Evolutionary conservation across 805 yeast species (phyloP).

Genomic region (Pichia membranifaciens): DNA sequence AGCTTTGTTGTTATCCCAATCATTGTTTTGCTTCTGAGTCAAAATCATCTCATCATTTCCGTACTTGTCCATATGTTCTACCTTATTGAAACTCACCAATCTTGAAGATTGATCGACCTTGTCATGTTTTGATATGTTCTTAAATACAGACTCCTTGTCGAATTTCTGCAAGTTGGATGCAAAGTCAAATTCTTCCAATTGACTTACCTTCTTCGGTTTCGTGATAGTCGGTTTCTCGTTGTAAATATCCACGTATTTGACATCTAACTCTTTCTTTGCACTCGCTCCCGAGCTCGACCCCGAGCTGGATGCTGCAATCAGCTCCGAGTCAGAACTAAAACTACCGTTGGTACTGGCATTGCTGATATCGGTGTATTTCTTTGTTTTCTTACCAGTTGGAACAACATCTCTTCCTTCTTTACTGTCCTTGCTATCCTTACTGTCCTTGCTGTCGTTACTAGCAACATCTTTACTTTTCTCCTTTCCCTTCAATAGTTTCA

Average conservation of each 20-base stretch:
- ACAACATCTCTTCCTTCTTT: slow-evolving; percentile 16
- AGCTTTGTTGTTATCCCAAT: slow-evolving; percentile 42
- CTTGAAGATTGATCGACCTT: slow-evolving; percentile 46
- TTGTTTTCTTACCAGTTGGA: slow-evolving; percentile 9
- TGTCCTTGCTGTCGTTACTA: slow-evolving; percentile 3
- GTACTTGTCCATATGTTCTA: slow-evolving; percentile 43
- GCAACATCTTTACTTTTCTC: slow-evolving; percentile 2
- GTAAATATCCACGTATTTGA: slow-evolving; percentile 11
- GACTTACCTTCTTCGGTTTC: slow-evolving; percentile 33
- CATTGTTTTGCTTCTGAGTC: slow-evolving; percentile 42
- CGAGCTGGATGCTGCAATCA: background rate
- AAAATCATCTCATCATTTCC: slow-evolving; percentile 67
- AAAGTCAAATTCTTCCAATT: slow-evolving; percentile 74
- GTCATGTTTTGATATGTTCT: slow-evolving; percentile 65
- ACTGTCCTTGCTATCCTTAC: slow-evolving; percentile 13
- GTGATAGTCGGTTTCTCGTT: slow-evolving; percentile 1
- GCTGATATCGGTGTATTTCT: slow-evolving; percentile 8
- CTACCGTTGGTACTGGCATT: background rate
- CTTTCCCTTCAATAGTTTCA: slow-evolving; percentile 14
- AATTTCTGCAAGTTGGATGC: slow-evolving; percentile 74
- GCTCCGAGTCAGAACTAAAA: background rate
- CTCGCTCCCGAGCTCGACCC: background rate
- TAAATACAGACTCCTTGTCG: slow-evolving; percentile 74
- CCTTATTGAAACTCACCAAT: slow-evolving; percentile 69
- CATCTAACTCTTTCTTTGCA: slow-evolving; percentile 5